A percentile compares a stretch with the other conserved stretches of the same genome.
phyloP scores from a whole-genome alignment of 2,329 filamentous ascomycete species.

The Allantophomopsis lycopodina region DNA sequence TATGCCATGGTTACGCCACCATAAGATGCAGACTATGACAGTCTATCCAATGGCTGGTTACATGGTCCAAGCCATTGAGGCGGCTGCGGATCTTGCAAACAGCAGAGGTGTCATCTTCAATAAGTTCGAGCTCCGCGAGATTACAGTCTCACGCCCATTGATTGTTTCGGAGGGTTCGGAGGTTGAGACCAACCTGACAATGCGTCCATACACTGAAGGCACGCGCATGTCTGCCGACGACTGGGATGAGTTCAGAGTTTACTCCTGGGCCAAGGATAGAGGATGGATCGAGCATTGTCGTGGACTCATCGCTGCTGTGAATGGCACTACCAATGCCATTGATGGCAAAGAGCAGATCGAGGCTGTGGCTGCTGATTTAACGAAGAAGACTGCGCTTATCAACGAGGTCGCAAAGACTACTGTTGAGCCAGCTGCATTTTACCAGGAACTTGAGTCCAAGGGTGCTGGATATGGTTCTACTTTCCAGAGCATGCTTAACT shows the following conservation, averaged over 20 bases:
- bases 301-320: conserved; percentile 28
- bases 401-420: conserved; percentile 14
- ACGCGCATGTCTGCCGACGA: conserved; percentile 25
- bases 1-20: conserved; percentile 28
- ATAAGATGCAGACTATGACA: conserved; percentile 17
- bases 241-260: conserved; percentile 43
- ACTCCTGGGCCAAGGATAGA: conserved; percentile 33
- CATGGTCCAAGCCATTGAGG: conserved; percentile 21
- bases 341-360: conserved; percentile 1
- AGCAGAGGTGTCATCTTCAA: conserved; percentile 20
- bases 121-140: conserved; percentile 31
- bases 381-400: conserved; percentile 17
- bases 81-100: conserved; percentile 12
- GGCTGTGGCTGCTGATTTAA: conserved; percentile 16
- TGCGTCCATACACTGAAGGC: conserved; percentile 27
- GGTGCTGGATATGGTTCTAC: conserved; percentile 35
- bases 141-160: conserved; percentile 29
- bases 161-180: conserved; percentile 28
- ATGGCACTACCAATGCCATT: conserved; percentile 24
- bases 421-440: conserved; percentile 24
- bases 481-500: conserved; percentile 35
- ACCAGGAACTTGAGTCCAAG: conserved; percentile 27
- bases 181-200: conserved; percentile 31
- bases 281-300: conserved; percentile 44
- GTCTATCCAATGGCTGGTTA: conserved; percentile 21